Evolutionary conservation across 345 rosid species (phyloP).

Genomic region (Crucihimalaya himalaica): DNA sequence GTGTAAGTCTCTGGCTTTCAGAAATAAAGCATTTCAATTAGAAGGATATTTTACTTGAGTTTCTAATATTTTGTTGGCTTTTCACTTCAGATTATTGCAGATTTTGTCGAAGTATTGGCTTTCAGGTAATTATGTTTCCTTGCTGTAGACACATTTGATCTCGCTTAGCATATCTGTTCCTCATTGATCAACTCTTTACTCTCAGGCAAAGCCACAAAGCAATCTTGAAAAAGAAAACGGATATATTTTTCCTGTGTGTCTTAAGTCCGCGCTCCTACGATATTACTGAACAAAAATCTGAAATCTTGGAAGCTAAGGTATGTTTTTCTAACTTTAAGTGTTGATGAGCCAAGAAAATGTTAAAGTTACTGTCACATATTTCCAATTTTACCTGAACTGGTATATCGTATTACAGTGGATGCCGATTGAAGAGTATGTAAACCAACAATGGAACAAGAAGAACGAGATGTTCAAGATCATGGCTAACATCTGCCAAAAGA

Average conservation of each 20-base stretch:
- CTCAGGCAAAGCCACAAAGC: slow-evolving; percentile 63
- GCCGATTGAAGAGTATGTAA: slow-evolving; percentile 61
- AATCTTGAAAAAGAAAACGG: slow-evolving; percentile 56
- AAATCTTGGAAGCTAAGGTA: slow-evolving; percentile 66
- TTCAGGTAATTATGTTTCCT: slow-evolving; percentile 49
- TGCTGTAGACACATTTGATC: slow-evolving; percentile 1
- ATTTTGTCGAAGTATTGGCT: slow-evolving; percentile 65
- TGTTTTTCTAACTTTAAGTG: background rate
- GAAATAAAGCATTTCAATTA: background rate
- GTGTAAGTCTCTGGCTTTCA: slow-evolving; percentile 49
- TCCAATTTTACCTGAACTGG: background rate
- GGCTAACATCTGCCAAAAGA: slow-evolving; percentile 61
- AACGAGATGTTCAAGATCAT: slow-evolving; percentile 51
- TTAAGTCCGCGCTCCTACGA: slow-evolving; percentile 47
- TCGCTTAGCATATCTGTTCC: background rate
- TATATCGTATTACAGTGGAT: slow-evolving; percentile 60
- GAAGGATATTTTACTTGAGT: background rate
- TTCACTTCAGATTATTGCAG: slow-evolving; percentile 55
- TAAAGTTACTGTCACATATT: background rate
- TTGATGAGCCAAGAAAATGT: slow-evolving; percentile 6
- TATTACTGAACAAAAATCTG: slow-evolving; percentile 59
- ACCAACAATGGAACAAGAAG: slow-evolving; percentile 51
- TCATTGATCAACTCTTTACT: slow-evolving; percentile 4
- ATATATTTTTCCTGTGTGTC: slow-evolving; percentile 60
- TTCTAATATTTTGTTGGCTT: slow-evolving; percentile 5